Conservation (phyloP, 345 rosid species). For the Corymbia maculata region DNA sequence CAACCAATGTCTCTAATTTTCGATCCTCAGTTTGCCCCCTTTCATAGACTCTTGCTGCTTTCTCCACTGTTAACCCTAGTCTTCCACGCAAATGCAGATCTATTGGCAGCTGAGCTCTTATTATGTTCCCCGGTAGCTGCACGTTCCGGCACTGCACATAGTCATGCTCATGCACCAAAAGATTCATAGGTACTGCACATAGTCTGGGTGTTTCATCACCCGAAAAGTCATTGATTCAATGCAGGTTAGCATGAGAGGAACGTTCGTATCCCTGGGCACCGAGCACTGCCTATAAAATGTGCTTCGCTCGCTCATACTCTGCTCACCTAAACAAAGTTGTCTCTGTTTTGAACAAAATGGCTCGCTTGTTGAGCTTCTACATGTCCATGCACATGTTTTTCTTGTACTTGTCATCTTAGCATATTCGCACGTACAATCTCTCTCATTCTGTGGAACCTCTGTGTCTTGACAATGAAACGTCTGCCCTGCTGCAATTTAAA, state of each 20-base stretch:
- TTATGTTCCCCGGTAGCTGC: neutral
- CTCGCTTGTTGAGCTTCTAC: neutral
- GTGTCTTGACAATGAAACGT: neutral
- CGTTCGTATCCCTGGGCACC: neutral
- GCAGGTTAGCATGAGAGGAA: neutral
- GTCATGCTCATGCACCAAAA: neutral
- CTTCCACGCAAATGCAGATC: neutral
- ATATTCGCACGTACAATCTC: rapidly evolving
- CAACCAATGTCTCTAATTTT: too few relatives aligned
- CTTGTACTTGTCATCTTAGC: neutral
- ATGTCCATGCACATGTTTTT: neutral
- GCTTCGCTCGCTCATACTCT: too few relatives aligned
- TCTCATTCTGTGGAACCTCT: neutral
- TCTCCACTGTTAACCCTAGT: neutral
- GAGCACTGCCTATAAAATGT: neutral
- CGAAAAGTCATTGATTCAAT: neutral
- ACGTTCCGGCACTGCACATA: neutral
- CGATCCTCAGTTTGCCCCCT: too few relatives aligned
- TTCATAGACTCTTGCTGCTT: too few relatives aligned
- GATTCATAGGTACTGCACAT: neutral
- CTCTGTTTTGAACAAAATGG: neutral
- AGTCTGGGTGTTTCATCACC: neutral
- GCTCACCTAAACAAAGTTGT: neutral
- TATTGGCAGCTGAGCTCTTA: too few relatives aligned
- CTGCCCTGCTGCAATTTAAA: neutral